phyloP scores from a whole-genome alignment of 2,329 filamentous ascomycete species.

The Lachnellula cervina region DNA sequence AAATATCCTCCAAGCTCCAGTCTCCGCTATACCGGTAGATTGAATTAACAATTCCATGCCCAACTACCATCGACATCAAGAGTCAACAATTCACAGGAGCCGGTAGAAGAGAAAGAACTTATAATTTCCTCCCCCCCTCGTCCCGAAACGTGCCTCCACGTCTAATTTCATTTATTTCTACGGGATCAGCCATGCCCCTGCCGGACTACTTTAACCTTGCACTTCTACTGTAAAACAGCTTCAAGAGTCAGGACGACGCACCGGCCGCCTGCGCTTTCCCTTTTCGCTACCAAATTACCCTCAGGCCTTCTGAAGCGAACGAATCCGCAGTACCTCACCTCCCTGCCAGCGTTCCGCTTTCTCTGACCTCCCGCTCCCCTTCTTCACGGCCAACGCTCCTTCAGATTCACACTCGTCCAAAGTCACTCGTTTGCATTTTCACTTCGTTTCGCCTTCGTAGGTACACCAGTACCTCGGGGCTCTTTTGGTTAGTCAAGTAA shows the following conservation, averaged over 20 bases:
- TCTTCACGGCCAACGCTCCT: slow-evolving; percentile 12
- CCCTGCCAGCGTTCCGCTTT: background rate
- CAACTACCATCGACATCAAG: too few relatives aligned
- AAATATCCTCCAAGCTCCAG: too few relatives aligned
- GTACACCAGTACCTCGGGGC: slow-evolving; percentile 8
- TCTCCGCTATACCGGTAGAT: too few relatives aligned
- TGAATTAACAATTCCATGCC: too few relatives aligned
- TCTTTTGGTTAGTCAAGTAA: slow-evolving; percentile 16
- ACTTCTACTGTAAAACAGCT: background rate
- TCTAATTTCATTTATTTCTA: too few relatives aligned
- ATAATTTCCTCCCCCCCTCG: too few relatives aligned
- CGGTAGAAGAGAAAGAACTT: too few relatives aligned
- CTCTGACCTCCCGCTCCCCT: slow-evolving; percentile 6
- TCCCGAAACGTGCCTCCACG: too few relatives aligned
- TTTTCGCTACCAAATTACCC: background rate
- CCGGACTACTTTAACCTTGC: background rate
- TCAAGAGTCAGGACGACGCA: background rate
- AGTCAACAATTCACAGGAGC: too few relatives aligned
- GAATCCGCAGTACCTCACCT: background rate
- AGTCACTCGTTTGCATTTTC: slow-evolving; percentile 23
- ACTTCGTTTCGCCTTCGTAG: slow-evolving; percentile 12
- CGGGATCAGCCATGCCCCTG: too few relatives aligned
- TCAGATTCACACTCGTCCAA: slow-evolving; percentile 1
- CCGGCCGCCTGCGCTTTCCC: background rate
- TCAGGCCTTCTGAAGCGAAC: background rate